Percentiles rank a stretch among this genome's conserved stretches.
These are phyloP conservation scores for Chiua virens DNA, from an alignment of 768 basidiomycete species.

Conservation along the genomic window DNA sequence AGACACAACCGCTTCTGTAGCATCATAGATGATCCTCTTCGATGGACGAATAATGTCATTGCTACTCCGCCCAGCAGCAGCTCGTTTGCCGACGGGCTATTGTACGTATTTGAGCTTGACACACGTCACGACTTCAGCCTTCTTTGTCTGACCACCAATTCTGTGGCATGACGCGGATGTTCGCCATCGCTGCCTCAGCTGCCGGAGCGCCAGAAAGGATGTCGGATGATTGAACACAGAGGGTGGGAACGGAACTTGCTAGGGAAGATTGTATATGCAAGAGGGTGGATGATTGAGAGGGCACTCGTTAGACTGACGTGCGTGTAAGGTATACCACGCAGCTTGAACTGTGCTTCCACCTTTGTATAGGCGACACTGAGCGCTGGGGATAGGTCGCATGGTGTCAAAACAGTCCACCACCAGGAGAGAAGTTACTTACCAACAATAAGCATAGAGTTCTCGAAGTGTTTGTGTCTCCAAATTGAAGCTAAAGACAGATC, in stretches of 20 bases:
- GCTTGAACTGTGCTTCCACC: conserved; percentile 85
- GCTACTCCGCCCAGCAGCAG: conserved; percentile 49
- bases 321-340: conserved; percentile 73
- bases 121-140: conserved; percentile 81
- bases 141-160: conserved; percentile 90
- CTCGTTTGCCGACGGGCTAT: conserved; percentile 73
- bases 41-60: conserved; percentile 74
- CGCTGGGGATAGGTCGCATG: conserved; percentile 44
- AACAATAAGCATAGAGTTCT: conserved; percentile 85
- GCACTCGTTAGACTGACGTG: conserved; percentile 62
- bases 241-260: conserved; percentile 74
- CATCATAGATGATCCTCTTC: conserved; percentile 87
- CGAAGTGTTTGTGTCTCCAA: conserved; percentile 71
- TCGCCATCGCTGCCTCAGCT: conserved; percentile 90
- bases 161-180: conserved; percentile 83
- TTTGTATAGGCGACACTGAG: conserved; percentile 88
- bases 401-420: neutral
- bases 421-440: conserved; percentile 45
- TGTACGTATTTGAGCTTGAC: conserved; percentile 91
- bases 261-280: conserved; percentile 68
- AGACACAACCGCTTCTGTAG: conserved; percentile 82
- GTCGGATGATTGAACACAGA: conserved; percentile 80
- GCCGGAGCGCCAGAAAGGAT: conserved; percentile 83
- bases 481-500: conserved; percentile 44
- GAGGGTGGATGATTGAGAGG: conserved; percentile 45